These are phyloP conservation scores for Aphanomyces astaci DNA, from an alignment of 352 stramenopile genomes.

Conservation along the genomic window DNA sequence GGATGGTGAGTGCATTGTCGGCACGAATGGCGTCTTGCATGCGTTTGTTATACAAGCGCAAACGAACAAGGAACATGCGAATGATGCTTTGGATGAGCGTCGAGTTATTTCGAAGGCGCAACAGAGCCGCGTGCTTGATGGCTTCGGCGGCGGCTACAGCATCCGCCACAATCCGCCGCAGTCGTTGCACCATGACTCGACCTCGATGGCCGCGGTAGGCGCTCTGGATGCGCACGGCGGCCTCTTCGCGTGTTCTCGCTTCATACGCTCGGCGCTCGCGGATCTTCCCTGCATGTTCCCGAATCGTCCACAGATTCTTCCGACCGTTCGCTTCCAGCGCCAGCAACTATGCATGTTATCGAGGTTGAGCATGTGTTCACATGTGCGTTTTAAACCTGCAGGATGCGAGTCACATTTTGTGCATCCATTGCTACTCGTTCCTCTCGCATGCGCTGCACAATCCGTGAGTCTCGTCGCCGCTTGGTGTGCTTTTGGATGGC, in stretches of 20 bases:
- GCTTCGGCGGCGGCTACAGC: conserved; percentile 25
- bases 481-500: conserved; percentile 41
- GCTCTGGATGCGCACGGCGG: conserved; percentile 40
- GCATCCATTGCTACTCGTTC: background rate
- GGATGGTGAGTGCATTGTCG: conserved; percentile 13
- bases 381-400: background rate
- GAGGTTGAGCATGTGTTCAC: background rate
- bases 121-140: conserved; percentile 28
- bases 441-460: conserved; percentile 26
- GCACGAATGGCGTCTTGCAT: background rate
- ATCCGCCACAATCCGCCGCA: conserved; percentile 25
- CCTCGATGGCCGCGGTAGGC: conserved; percentile 32
- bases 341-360: conserved; percentile 28
- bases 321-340: conserved; percentile 48
- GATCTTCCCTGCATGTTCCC: conserved; percentile 16
- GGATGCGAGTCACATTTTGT: background rate
- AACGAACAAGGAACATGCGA: conserved; percentile 27
- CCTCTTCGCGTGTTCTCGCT: conserved; percentile 30
- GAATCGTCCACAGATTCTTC: conserved; percentile 44
- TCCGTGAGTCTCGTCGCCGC: conserved; percentile 29
- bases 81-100: conserved; percentile 14
- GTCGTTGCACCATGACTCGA: conserved; percentile 29
- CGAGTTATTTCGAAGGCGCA: background rate
- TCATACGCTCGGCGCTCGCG: conserved; percentile 31
- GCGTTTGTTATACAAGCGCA: conserved; percentile 1